These are phyloP conservation scores for Hibiscus trionum DNA, from an alignment of 345 rosid species.

Conservation along the genomic window DNA sequence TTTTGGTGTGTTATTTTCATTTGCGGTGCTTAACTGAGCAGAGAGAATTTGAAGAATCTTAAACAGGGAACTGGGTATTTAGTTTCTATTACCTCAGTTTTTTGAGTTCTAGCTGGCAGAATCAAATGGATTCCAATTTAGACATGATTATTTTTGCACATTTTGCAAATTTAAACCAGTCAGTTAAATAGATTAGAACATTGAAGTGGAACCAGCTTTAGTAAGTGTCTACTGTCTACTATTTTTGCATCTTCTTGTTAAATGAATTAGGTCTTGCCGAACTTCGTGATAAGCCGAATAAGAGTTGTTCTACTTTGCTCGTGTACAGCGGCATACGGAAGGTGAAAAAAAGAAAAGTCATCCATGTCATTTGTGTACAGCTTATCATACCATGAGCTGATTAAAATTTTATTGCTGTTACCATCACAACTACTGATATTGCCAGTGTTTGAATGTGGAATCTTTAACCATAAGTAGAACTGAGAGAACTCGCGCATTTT, in stretches of 20 bases:
- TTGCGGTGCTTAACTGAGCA: too few relatives aligned
- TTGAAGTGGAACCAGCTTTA: neutral
- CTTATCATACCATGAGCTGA: neutral
- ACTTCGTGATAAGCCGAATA: neutral
- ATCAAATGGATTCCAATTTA: neutral
- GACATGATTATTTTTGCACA: neutral
- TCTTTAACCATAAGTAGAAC: neutral
- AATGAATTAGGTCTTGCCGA: neutral
- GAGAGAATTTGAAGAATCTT: too few relatives aligned
- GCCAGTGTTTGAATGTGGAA: neutral
- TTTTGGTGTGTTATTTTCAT: neutral
- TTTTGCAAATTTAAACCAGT: neutral
- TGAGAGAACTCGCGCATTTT: neutral
- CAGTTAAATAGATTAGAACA: neutral
- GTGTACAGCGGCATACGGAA: neutral
- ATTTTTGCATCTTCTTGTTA: neutral
- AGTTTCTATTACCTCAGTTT: neutral
- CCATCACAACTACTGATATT: neutral
- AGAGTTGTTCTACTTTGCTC: neutral
- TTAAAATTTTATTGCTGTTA: neutral
- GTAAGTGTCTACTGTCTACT: neutral
- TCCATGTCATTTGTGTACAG: neutral
- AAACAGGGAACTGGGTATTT: neutral
- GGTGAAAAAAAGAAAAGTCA: neutral
- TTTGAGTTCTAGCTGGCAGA: neutral